Evolutionary conservation across 176 grass and related monocot species (phyloP), one percentile per base, ranked within the genome.

Genomic region (Musa beccarii): DNA sequence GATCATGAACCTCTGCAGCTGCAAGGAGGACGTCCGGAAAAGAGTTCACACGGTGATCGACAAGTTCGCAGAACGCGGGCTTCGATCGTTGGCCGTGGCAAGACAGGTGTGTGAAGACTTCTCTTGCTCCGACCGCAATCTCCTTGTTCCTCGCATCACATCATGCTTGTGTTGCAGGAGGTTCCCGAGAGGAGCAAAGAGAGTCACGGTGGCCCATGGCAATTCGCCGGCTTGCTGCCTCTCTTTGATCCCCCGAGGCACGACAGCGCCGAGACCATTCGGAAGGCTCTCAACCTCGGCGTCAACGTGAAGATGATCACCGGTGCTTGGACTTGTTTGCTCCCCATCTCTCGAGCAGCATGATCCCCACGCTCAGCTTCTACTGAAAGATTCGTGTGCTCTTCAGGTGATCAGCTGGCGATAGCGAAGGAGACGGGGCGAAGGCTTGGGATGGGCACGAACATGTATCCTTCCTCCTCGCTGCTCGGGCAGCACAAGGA

Each of bases 241-340:
- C 85, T 99, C 17, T 99, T 99, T 73, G 96, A 99, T 20, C 96
- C 96, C 12, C 96, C 96, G 11, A 88, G 96, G 75, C 96, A 99
- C 26, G 96, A 99, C 79, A 99, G 96, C 88, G 96, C 96, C 28
- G 96, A 99, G 83, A 99, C 96, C 54, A 99, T 99, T 34, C 88
- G 96, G 73, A 94, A 87, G 81, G 96, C 96, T 82, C 96, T 99
- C 53, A 59, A 85, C 71, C 90, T 99, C 75, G 96, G 96, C 82
- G 96, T 99, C 53, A 99, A 99, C 52, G 96, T 99, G 3, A 99
- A 99, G 85, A 99, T 99, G 96, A 99, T 99, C 74, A 99, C 96
- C 69, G 96, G 95, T 98, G 82, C 43, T 22, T 80, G 1, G 49
- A 26, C 8, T 51, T 24, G 11, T 53, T 19, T 34, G 11, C 34